Evolutionary conservation across 140 eudicot species (phyloP), one percentile per base, ranked within the genome.

Genomic region (Cichorium intybus): DNA sequence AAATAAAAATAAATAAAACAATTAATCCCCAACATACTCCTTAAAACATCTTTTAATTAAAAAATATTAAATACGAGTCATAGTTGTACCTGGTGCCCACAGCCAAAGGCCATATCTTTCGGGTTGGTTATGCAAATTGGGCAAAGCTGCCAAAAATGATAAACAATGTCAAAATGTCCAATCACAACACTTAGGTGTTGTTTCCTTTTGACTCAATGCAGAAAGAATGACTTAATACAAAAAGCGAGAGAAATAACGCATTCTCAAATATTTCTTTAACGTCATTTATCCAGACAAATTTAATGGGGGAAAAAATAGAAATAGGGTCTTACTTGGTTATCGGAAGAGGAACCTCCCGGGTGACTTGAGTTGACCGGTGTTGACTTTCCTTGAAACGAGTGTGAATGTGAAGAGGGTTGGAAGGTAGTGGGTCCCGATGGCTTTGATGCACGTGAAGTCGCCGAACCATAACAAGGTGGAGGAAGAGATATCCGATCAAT

Each of bases 91-190:
- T 87, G 97, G 66, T 91, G 97, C 21, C 96, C 96, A 24, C 96
- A 91, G 26, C 91, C 87, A 16, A 91, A 87, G n/a, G 97, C 97
- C 95, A 91, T 87, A 60, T 91, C 75, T 71, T 77, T 87, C 1
- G 80, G 84, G 52, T 80, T 74, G 3, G 77, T 77, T 56, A 79
- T 66, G 77, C 95, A 87, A 27, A 87, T 85, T 23, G 96, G 87
- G 57, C 97, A 91, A 47, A 85, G 84, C 97, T 91, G 83, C 26
- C 7, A 68, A 56, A 46, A 60, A 18, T 58, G 31, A 48, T 20
- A 27, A 59, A 48, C 22, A 49, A 22, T 8, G 24, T 49, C 23
- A 73, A n/a, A 48, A 29, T 34, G 31, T 58, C 24, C 24, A 11
- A 48, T 22, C 20, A 4, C 1, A 39, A n/a, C n/a, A n/a, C n/a